These are phyloP conservation scores for Saxispiralis lemnorum DNA, from an alignment of 495 filamentous ascomycete species.

Conservation along the genomic window DNA sequence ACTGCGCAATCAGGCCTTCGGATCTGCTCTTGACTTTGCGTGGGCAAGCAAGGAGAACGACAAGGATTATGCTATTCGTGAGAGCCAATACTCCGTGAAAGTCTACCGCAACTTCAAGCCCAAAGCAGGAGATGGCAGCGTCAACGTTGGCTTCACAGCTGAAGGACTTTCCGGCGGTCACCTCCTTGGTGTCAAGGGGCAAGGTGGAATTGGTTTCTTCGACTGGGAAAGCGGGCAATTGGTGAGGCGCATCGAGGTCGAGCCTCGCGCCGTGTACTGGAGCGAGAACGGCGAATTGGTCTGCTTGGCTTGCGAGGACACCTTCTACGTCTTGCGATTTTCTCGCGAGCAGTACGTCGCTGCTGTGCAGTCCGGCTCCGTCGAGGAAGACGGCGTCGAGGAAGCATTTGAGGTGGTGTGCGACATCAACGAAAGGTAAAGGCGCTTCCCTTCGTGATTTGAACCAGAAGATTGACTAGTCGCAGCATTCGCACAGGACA, in stretches of 20 bases:
- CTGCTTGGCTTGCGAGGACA: slow-evolving; percentile 82
- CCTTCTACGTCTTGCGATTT: slow-evolving; percentile 85
- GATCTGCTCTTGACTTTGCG: slow-evolving; percentile 83
- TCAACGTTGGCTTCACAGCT: slow-evolving; percentile 91
- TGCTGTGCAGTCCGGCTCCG: slow-evolving; percentile 59
- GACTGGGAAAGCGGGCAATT: slow-evolving; percentile 86
- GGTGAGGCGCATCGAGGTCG: slow-evolving; percentile 87
- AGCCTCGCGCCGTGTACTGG: slow-evolving; percentile 84
- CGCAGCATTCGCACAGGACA: slow-evolving; percentile 72
- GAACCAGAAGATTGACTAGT: slow-evolving; percentile 6
- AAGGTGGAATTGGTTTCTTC: slow-evolving; percentile 86
- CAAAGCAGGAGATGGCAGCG: slow-evolving; percentile 46
- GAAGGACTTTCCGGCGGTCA: slow-evolving; percentile 82
- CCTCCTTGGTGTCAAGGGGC: slow-evolving; percentile 85
- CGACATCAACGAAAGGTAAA: slow-evolving; percentile 75
- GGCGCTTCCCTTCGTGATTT: background rate
- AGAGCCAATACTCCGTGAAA: slow-evolving; percentile 83
- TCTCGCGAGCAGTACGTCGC: slow-evolving; percentile 71
- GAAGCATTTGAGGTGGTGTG: slow-evolving; percentile 90
- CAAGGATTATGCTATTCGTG: slow-evolving; percentile 93
- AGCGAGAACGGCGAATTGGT: slow-evolving; percentile 90
- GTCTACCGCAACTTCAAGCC: slow-evolving; percentile 97
- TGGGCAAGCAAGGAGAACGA: slow-evolving; percentile 97
- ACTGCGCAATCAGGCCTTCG: slow-evolving; percentile 95
- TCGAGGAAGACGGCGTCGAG: slow-evolving; percentile 93